Percentiles rank a stretch among this genome's conserved stretches.
Conservation (phyloP, 345 rosid species). For the Triadica sebifera region DNA sequence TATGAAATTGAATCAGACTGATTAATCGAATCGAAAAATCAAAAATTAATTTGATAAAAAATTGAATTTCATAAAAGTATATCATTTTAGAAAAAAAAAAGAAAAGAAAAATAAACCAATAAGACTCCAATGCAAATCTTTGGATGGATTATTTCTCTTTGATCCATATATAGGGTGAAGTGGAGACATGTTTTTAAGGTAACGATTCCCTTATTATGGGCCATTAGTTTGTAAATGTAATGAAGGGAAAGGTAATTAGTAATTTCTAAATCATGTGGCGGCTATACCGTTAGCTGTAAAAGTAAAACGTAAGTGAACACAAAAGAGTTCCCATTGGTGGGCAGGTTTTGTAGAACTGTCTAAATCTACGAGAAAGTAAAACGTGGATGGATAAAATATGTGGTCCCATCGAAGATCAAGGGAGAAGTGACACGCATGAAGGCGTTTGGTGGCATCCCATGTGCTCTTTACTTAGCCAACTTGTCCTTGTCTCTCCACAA, state of each 20-base stretch:
- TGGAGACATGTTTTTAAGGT: too few relatives aligned
- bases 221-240: too few relatives aligned
- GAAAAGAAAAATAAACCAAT: too few relatives aligned
- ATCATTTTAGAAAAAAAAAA: too few relatives aligned
- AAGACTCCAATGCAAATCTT: too few relatives aligned
- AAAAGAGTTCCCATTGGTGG: conserved; percentile 20
- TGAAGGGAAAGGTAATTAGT: background rate
- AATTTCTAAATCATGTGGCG: conserved; percentile 14
- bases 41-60: too few relatives aligned
- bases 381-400: conserved; percentile 35
- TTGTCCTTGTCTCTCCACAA: conserved; percentile 13
- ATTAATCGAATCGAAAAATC: too few relatives aligned
- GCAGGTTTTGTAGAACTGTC: conserved; percentile 10
- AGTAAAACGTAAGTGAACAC: background rate
- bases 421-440: conserved; percentile 33
- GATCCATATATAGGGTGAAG: too few relatives aligned
- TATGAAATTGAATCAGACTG: too few relatives aligned
- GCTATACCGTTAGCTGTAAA: conserved; percentile 15
- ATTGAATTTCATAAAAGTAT: too few relatives aligned
- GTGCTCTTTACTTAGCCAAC: conserved; percentile 36
- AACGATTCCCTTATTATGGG: too few relatives aligned
- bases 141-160: too few relatives aligned
- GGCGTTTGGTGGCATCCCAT: conserved; percentile 39
- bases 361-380: conserved; percentile 4
- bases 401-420: conserved; percentile 33